Conservation (phyloP, 2,329 filamentous ascomycete species). For the Cytospora chrysosperma region DNA sequence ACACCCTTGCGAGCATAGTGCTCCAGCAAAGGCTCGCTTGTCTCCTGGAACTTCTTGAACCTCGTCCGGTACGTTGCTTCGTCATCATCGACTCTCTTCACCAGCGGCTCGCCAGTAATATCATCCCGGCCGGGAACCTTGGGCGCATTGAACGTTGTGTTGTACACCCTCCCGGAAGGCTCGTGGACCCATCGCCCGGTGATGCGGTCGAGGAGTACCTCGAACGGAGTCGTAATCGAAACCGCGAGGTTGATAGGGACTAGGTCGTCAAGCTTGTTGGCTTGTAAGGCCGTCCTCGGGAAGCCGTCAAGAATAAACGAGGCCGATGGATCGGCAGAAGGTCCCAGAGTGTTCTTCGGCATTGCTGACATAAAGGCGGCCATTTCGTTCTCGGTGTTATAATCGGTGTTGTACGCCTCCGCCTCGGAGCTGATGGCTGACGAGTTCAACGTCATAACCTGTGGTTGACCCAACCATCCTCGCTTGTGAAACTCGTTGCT, state of each 20-base stretch:
- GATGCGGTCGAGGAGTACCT: constrained; percentile 86
- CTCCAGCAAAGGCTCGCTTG: constrained; percentile 78
- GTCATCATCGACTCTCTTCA: constrained; percentile 81
- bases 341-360: constrained; percentile 41
- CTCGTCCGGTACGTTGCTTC: constrained; percentile 82
- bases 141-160: constrained; percentile 88
- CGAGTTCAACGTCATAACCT: constrained; percentile 54
- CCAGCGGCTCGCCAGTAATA: constrained; percentile 81
- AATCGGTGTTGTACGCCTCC: constrained; percentile 27
- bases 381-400: constrained; percentile 34
- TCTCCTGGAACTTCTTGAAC: constrained; percentile 82
- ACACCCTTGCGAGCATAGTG: constrained; percentile 85
- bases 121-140: constrained; percentile 81
- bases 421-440: constrained; percentile 43
- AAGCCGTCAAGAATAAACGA: constrained; percentile 97
- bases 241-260: constrained; percentile 95
- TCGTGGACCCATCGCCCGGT: constrained; percentile 91
- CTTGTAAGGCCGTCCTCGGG: constrained; percentile 82
- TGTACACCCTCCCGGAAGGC: constrained; percentile 89
- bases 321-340: constrained; percentile 69
- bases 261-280: constrained; percentile 70
- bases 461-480: constrained; percentile 68
- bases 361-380: constrained; percentile 42
- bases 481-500: constrained; percentile 81
- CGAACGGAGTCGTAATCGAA: constrained; percentile 78